Evolutionary conservation across 495 filamentous ascomycete genomes (phyloP).

Genomic region (Hyaloscypha bicolor): DNA sequence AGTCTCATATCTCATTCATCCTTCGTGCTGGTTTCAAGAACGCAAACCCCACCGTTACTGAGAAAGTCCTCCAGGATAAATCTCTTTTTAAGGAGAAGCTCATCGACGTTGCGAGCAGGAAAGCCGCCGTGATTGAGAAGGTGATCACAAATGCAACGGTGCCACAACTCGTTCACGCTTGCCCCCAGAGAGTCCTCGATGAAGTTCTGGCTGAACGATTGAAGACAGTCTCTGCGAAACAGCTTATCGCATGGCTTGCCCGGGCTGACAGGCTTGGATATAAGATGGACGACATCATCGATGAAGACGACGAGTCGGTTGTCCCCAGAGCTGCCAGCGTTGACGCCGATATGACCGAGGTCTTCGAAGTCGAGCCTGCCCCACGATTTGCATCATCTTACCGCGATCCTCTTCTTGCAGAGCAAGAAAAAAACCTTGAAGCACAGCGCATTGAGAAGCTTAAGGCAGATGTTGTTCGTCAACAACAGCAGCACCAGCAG

Average conservation of each 20-base stretch:
- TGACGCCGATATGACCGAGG: conserved; percentile 3
- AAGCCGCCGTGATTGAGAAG: conserved; percentile 7
- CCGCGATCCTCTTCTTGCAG: conserved; percentile 10
- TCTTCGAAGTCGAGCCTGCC: not conserved
- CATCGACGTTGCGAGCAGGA: conserved; percentile 1
- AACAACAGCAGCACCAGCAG: not conserved
- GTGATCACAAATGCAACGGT: conserved; percentile 7
- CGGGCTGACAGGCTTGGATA: conserved; percentile 26
- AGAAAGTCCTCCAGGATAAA: conserved; percentile 21
- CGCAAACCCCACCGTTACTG: conserved; percentile 11
- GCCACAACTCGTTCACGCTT: not conserved
- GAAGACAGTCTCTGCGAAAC: conserved; percentile 10
- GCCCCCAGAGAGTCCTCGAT: conserved; percentile 15
- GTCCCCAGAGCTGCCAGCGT: conserved; percentile 4
- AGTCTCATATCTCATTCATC: conserved; percentile 26
- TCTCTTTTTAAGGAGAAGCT: conserved; percentile 13
- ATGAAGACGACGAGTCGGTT: conserved; percentile 23
- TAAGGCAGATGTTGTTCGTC: not conserved
- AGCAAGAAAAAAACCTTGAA: conserved; percentile 12
- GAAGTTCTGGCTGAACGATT: conserved; percentile 3
- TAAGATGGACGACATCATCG: conserved; percentile 22
- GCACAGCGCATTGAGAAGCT: not conserved
- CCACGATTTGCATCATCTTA: not conserved
- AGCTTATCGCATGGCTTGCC: conserved; percentile 26
- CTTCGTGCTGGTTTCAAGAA: conserved; percentile 29